Evolutionary conservation across 2,329 filamentous ascomycete species (phyloP).

Genomic region (Trichoderma gracile): DNA sequence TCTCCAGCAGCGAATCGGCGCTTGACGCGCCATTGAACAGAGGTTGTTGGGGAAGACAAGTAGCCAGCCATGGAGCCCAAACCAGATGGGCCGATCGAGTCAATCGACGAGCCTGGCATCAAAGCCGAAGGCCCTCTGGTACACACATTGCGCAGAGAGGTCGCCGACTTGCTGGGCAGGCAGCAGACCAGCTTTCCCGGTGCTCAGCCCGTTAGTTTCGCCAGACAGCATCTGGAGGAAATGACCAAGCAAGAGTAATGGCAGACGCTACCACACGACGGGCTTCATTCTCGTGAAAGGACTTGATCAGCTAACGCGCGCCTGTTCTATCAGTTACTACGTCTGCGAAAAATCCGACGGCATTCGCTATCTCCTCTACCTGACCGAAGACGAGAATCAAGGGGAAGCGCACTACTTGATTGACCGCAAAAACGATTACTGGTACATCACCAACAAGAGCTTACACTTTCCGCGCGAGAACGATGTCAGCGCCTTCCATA

Average conservation of each 20-base stretch:
- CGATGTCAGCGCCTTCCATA: constrained; percentile 69
- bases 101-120: constrained; percentile 63
- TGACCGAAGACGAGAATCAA: constrained; percentile 64
- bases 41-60: constrained; percentile 12
- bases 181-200: constrained; percentile 73
- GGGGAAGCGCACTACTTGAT: constrained; percentile 84
- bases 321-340: constrained; percentile 67
- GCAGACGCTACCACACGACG: background rate
- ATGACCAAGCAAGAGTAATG: constrained; percentile 73
- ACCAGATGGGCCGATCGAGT: constrained; percentile 44
- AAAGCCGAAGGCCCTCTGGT: constrained; percentile 65
- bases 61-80: constrained; percentile 34
- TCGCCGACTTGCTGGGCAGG: constrained; percentile 73
- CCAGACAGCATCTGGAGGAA: constrained; percentile 77
- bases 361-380: constrained; percentile 91
- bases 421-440: constrained; percentile 97
- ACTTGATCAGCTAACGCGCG: background rate
- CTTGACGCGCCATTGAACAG: constrained; percentile 5
- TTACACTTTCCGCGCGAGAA: constrained; percentile 79
- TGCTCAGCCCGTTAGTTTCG: constrained; percentile 93
- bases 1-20: background rate
- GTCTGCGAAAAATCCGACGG: constrained; percentile 98
- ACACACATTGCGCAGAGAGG: constrained; percentile 65
- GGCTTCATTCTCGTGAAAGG: background rate
- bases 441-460: constrained; percentile 67